Evolutionary conservation across 2,329 filamentous ascomycete genomes (phyloP).

Genomic region (Exophiala viscosa): DNA sequence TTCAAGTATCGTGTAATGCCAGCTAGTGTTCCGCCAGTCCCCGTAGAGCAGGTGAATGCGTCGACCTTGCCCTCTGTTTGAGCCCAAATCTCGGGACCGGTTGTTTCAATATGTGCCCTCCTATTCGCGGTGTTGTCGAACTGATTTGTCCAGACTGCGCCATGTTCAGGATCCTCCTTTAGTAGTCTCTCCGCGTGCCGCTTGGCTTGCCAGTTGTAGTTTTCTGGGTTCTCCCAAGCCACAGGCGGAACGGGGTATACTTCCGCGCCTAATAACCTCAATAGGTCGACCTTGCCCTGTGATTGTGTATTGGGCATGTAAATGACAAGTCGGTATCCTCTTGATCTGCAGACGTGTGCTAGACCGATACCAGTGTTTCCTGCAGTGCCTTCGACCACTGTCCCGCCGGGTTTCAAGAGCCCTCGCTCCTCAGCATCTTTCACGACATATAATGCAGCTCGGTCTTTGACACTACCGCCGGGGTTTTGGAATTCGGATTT

Average conservation of each 20-base stretch:
- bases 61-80: constrained; percentile 84
- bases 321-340: constrained; percentile 92
- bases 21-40: constrained; percentile 86
- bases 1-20: constrained; percentile 87
- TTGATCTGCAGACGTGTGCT: constrained; percentile 88
- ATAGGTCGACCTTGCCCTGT: constrained; percentile 92
- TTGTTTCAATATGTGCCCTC: constrained; percentile 92
- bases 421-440: constrained; percentile 88
- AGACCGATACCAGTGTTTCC: constrained; percentile 98
- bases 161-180: constrained; percentile 48
- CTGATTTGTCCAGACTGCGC: constrained; percentile 98
- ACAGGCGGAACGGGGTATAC: constrained; percentile 95
- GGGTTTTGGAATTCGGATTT: constrained; percentile 99
- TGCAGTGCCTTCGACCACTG: constrained; percentile 93
- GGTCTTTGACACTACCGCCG: constrained; percentile 92
- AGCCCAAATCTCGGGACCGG: constrained; percentile 93
- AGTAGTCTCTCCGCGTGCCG: constrained; percentile 73
- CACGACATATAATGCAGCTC: constrained; percentile 89
- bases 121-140: constrained; percentile 97
- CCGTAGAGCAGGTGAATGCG: constrained; percentile 92
- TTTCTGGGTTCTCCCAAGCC: constrained; percentile 88
- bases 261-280: constrained; percentile 86
- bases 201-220: constrained; percentile 96
- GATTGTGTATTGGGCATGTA: constrained; percentile 99
- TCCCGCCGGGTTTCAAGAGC: constrained; percentile 77